phyloP scores from a whole-genome alignment of 106 monocot genomes.

The Phalaenopsis equestris region DNA sequence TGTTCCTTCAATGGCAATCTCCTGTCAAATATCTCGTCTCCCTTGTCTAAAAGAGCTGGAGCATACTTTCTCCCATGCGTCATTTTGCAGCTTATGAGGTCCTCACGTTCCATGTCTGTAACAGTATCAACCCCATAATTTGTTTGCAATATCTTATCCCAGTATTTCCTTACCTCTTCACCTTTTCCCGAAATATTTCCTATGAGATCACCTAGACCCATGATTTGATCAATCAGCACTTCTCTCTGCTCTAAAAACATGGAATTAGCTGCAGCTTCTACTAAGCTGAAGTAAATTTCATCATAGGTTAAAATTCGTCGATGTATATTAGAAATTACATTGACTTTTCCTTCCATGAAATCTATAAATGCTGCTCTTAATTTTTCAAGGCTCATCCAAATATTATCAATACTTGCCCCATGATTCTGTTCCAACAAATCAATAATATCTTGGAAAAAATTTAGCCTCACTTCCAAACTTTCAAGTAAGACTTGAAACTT shows the following conservation, averaged over 20 bases:
- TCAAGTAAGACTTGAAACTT: conserved; percentile 25
- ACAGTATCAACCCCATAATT: neutral
- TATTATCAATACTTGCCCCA: conserved; percentile 9
- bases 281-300: conserved; percentile 13
- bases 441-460: conserved; percentile 18
- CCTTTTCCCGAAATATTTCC: conserved; percentile 17
- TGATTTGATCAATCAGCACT: conserved; percentile 18
- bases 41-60: conserved; percentile 21
- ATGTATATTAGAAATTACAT: conserved; percentile 20
- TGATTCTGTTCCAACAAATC: conserved; percentile 30
- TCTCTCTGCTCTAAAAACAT: conserved; percentile 27
- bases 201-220: conserved; percentile 19
- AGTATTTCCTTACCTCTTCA: conserved; percentile 23
- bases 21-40: conserved; percentile 10
- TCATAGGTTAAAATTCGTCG: conserved; percentile 22
- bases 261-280: conserved; percentile 31
- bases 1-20: conserved; percentile 58
- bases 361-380: conserved; percentile 18
- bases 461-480: conserved; percentile 26
- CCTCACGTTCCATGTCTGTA: conserved; percentile 6
- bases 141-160: conserved; percentile 26
- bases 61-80: conserved; percentile 2
- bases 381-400: conserved; percentile 25
- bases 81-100: conserved; percentile 9
- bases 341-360: conserved; percentile 32